Evolutionary conservation across 768 basidiomycete species (phyloP).

Genomic region (Trametes cinnabarina): DNA sequence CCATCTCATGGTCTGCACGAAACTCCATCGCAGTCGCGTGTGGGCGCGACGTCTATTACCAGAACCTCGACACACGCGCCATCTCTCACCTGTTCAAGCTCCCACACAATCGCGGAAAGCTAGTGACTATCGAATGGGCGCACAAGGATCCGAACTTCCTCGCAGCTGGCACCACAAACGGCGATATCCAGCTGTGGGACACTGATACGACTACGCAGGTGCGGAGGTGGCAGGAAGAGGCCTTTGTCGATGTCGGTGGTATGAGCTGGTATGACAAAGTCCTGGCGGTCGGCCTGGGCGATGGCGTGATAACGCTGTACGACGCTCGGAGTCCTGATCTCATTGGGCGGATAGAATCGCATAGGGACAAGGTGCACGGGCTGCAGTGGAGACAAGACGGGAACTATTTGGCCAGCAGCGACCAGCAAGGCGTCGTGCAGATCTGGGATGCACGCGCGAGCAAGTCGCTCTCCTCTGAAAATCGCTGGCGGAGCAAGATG

Average conservation of each 20-base stretch:
- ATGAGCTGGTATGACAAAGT: conserved; percentile 40
- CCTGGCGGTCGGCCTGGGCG: conserved; percentile 40
- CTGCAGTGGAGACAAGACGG: conserved; percentile 43
- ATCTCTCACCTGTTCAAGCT: conserved; percentile 52
- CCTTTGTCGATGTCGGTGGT: conserved; percentile 33
- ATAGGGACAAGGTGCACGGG: conserved; percentile 37
- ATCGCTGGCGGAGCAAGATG: conserved; percentile 38
- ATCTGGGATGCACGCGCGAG: conserved; percentile 44
- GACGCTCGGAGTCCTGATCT: conserved; percentile 36
- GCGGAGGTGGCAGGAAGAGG: conserved; percentile 27
- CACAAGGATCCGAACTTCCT: conserved; percentile 41
- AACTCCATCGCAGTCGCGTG: conserved; percentile 67
- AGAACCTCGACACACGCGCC: conserved; percentile 53
- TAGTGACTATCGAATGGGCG: conserved; percentile 54
- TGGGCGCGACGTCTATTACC: conserved; percentile 56
- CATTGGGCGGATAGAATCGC: conserved; percentile 30
- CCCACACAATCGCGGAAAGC: conserved; percentile 32
- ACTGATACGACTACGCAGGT: conserved; percentile 31
- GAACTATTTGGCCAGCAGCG: conserved; percentile 40
- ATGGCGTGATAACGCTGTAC: conserved; percentile 38
- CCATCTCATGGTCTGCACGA: conserved; percentile 58
- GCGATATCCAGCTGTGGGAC: conserved; percentile 57
- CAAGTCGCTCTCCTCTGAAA: conserved; percentile 30
- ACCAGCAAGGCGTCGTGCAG: conserved; percentile 40
- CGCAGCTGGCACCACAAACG: conserved; percentile 51